Evolutionary conservation across 2,329 filamentous ascomycete species (phyloP).

Genomic region (Colletotrichum eremochloae): DNA sequence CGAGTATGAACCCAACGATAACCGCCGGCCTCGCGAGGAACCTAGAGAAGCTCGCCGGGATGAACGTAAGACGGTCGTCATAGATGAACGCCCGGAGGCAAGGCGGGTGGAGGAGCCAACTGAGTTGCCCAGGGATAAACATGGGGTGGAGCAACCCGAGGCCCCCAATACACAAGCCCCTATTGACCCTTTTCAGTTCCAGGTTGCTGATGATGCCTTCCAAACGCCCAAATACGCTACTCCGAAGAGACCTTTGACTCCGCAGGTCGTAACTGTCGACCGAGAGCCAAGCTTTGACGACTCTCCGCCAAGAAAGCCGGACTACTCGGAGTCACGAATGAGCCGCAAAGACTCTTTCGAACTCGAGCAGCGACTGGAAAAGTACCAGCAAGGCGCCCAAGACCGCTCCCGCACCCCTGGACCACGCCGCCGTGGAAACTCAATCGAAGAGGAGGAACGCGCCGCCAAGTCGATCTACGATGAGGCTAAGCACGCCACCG

Average conservation of each 20-base stretch:
- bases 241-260: constrained; percentile 60
- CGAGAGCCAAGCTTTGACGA: constrained; percentile 65
- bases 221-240: constrained; percentile 55
- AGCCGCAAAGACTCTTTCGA: constrained; percentile 67
- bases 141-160: constrained; percentile 42
- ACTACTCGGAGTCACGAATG: constrained; percentile 52
- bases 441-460: constrained; percentile 56
- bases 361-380: constrained; percentile 51
- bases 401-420: constrained; percentile 45
- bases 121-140: constrained; percentile 32
- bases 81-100: constrained; percentile 43
- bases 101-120: constrained; percentile 48
- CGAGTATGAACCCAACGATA: constrained; percentile 37
- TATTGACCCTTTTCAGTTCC: constrained; percentile 71
- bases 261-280: constrained; percentile 66
- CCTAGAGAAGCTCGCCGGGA: constrained; percentile 44
- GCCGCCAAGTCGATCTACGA: constrained; percentile 61
- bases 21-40: constrained; percentile 43
- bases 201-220: constrained; percentile 67
- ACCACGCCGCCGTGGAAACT: constrained; percentile 39
- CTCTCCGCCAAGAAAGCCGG: constrained; percentile 48
- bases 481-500: constrained; percentile 62
- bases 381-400: constrained; percentile 45
- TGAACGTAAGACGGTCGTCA: constrained; percentile 40
- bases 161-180: constrained; percentile 47